Base-by-base conservation (phyloP, 1,284 basidiomycete genomes). In the Grifola frondosa region DNA sequence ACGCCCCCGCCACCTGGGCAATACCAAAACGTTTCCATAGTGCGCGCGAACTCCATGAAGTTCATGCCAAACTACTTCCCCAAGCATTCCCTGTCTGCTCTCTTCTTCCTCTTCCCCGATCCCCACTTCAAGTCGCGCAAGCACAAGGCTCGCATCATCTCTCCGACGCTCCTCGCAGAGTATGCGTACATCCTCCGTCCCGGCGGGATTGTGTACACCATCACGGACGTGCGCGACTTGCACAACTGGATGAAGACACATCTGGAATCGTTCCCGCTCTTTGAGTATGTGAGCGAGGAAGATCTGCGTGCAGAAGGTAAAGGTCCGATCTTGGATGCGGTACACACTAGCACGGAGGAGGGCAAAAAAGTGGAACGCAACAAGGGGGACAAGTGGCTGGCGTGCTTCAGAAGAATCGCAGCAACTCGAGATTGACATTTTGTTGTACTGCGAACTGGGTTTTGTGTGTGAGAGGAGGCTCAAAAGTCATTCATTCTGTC, bases 91-190 rank as follows among this genome's bases (percentile, higher is more conserved):
- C 74, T 97, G 37, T 84, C 86, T 24, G 89, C 97, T 49, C 78
- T 99, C 49, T 99, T 99, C 72, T 98, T 99, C 74, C 80, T 99
- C 48, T 99, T 98, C 67, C 97, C 97, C 24, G 97, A 99, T 67
- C 97, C 97, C 0, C 97, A 99, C 68, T 99, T 99, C 78, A 99
- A 99, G 68, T 78, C 81, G 15, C 84, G 95, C 56, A 99, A 99
- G 66, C 96, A 98, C 75, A 99, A 99, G 71, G 96, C 96, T 5
- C 84, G 97, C 54, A 98, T 98, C 62, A 94, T 97, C 59, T 97
- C 94, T 5, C 91, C 92, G 2, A 95, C 95, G 1, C 77, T 99
- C 21, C 78, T 99, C 22, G 93, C 96, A 65, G 73, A 88, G 74
- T 99, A 99, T 59, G 97, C 97, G 2, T 97, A 91, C 62, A 87